These are phyloP conservation scores for Acrodontium crateriforme DNA, from an alignment of 2,329 filamentous ascomycete genomes.

Conservation along the genomic window DNA sequence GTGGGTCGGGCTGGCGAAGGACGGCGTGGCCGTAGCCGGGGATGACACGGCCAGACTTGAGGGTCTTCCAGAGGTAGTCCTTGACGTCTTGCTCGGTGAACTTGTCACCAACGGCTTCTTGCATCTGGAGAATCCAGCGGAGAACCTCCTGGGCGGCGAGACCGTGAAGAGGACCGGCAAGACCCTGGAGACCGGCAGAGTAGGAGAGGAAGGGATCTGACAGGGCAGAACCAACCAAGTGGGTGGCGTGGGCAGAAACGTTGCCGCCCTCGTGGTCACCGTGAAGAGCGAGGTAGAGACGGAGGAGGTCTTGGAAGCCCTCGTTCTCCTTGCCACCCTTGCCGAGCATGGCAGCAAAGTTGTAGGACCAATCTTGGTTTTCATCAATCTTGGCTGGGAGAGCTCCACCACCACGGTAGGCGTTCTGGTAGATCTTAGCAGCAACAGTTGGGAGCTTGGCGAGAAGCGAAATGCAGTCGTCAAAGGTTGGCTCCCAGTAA, in stretches of 20 bases:
- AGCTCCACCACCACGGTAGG: slow-evolving; percentile 60
- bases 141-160: slow-evolving; percentile 94
- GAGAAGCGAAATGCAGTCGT: slow-evolving; percentile 83
- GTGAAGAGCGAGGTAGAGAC: slow-evolving; percentile 89
- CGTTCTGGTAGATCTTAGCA: slow-evolving; percentile 93
- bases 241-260: slow-evolving; percentile 88
- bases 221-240: slow-evolving; percentile 86
- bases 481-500: slow-evolving; percentile 97
- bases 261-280: slow-evolving; percentile 98
- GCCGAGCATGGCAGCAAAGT: slow-evolving; percentile 92
- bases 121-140: slow-evolving; percentile 94
- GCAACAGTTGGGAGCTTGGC: slow-evolving; percentile 95
- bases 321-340: slow-evolving; percentile 79
- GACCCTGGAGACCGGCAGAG: slow-evolving; percentile 85
- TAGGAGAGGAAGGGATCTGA: slow-evolving; percentile 94
- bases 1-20: slow-evolving; percentile 88
- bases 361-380: slow-evolving; percentile 94
- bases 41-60: slow-evolving; percentile 87
- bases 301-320: slow-evolving; percentile 87
- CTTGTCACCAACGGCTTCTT: slow-evolving; percentile 63
- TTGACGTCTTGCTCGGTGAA: slow-evolving; percentile 73
- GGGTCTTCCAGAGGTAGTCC: slow-evolving; percentile 80
- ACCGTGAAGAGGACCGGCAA: slow-evolving; percentile 86
- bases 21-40: slow-evolving; percentile 94
- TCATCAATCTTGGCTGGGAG: slow-evolving; percentile 64